Percentiles rank a stretch among this genome's conserved stretches.
Conservation (phyloP, 2,329 filamentous ascomycete species). For the Phaeosphaeria sp. region DNA sequence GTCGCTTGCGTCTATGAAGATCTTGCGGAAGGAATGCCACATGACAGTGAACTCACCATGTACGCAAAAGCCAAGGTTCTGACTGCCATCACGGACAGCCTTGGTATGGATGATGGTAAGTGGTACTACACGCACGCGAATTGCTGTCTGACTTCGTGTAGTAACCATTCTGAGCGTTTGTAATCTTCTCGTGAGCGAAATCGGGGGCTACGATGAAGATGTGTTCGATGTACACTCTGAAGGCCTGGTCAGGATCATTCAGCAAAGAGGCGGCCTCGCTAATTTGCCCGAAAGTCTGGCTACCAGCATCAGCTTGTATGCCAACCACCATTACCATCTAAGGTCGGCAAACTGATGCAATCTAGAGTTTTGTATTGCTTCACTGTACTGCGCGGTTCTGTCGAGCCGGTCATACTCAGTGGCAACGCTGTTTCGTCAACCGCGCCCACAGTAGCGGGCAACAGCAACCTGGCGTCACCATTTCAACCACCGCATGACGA, state of each 20-base stretch:
- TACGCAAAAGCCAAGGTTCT: conserved; percentile 42
- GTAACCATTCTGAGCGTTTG: conserved; percentile 39
- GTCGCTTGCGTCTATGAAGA: conserved; percentile 44
- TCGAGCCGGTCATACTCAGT: conserved; percentile 25
- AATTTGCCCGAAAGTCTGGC: conserved; percentile 23
- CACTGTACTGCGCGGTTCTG: conserved; percentile 27
- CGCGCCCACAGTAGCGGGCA: neutral
- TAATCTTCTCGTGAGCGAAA: conserved; percentile 41
- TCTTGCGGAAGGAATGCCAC: conserved; percentile 31
- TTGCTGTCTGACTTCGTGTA: neutral
- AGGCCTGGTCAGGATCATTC: conserved; percentile 34
- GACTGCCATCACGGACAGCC: conserved; percentile 32
- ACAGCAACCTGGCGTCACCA: conserved; percentile 27
- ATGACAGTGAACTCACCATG: conserved; percentile 40
- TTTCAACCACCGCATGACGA: conserved; percentile 27
- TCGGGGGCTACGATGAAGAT: conserved; percentile 35
- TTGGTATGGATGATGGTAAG: conserved; percentile 34
- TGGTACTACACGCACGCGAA: neutral
- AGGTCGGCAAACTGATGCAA: conserved; percentile 14
- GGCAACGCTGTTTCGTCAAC: conserved; percentile 18
- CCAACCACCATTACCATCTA: neutral
- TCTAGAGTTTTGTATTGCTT: conserved; percentile 33
- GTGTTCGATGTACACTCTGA: conserved; percentile 40
- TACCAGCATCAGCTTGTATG: conserved; percentile 32
- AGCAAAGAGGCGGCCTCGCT: conserved; percentile 31